Evolutionary conservation across 2,329 filamentous ascomycete species (phyloP).

Genomic region (Ophiostoma novo-ulmi): DNA sequence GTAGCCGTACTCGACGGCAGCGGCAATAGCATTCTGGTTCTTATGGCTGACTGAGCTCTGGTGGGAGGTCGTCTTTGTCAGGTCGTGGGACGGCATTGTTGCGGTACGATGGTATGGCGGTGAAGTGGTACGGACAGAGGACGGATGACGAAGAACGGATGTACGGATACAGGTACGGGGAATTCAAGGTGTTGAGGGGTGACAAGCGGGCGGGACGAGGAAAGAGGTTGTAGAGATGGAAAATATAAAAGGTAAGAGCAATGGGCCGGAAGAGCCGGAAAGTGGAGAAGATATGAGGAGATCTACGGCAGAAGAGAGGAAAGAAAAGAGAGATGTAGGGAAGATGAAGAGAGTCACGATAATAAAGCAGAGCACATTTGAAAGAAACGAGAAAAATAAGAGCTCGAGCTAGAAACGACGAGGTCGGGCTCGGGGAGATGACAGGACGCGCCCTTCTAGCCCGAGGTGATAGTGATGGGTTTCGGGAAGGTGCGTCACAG

Average conservation of each 20-base stretch:
- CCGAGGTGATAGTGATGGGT: neutral
- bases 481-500: neutral
- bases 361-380: neutral
- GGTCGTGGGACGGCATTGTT: conserved; percentile 11
- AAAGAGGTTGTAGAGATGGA: neutral
- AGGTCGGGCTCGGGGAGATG: neutral
- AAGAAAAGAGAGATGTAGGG: neutral
- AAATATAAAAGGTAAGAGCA: neutral
- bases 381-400: neutral
- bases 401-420: neutral
- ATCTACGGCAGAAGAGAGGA: neutral
- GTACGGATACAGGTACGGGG: neutral
- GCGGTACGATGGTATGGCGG: neutral
- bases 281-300: conserved; percentile 1
- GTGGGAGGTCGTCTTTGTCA: conserved; percentile 21
- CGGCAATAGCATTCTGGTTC: conserved; percentile 26
- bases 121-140: neutral
- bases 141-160: neutral
- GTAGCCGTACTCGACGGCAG: conserved; percentile 46
- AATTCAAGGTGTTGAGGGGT: neutral
- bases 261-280: conserved; percentile 10
- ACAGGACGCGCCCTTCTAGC: neutral
- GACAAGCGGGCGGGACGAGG: neutral
- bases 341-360: neutral
- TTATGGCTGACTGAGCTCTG: conserved; percentile 17